Evolutionary conservation across 2,329 filamentous ascomycete genomes (phyloP).

Genomic region (Pezicula neosporulosa): DNA sequence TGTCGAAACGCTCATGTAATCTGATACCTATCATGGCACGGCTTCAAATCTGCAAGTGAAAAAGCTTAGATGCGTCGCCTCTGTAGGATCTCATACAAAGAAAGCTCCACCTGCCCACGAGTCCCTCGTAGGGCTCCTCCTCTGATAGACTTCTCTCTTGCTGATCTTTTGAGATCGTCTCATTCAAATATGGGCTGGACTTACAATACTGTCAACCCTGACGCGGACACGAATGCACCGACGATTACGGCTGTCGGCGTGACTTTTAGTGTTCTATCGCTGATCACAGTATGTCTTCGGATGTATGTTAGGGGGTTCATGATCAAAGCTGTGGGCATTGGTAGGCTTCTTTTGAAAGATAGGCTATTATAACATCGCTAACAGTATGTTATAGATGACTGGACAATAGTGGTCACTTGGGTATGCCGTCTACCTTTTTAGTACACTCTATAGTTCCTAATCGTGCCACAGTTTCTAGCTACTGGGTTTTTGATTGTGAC

Average conservation of each 20-base stretch:
- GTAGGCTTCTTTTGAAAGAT: constrained; percentile 16
- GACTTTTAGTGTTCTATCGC: constrained; percentile 27
- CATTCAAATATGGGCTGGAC: constrained; percentile 31
- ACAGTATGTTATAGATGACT: constrained; percentile 25
- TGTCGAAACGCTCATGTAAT: too few species aligned
- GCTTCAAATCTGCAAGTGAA: too few species aligned
- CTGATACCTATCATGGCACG: too few species aligned
- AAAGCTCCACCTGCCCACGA: background rate
- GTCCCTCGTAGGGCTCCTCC: background rate
- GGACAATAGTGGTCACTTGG: constrained; percentile 29
- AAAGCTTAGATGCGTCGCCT: too few species aligned
- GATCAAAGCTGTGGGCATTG: constrained; percentile 32
- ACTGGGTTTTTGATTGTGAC: constrained; percentile 33
- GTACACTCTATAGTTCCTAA: background rate
- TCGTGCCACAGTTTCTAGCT: constrained; percentile 11
- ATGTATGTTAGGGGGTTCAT: constrained; percentile 31
- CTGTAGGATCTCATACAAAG: background rate
- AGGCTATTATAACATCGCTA: background rate
- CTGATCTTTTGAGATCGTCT: background rate
- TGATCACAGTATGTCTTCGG: constrained; percentile 29
- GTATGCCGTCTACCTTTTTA: constrained; percentile 10
- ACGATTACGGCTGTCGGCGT: constrained; percentile 27
- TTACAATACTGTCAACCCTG: constrained; percentile 30
- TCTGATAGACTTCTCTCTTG: background rate
- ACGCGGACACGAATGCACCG: constrained; percentile 31